These are phyloP conservation scores for Isabelozyma pseudorhagii DNA, from an alignment of 805 yeast species.

Conservation along the genomic window DNA sequence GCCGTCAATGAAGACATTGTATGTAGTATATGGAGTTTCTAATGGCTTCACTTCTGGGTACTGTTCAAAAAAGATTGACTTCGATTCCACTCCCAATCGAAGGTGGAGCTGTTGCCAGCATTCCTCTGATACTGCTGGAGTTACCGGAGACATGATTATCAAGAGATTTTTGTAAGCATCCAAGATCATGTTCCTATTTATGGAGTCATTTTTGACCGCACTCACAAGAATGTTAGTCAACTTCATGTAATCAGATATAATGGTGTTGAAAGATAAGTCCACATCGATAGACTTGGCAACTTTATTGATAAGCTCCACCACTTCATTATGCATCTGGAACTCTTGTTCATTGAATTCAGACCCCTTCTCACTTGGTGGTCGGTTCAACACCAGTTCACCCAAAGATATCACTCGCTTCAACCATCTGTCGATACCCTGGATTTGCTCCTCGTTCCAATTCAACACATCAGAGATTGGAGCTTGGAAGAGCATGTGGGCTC, in stretches of 20 bases:
- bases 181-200: slow-evolving; percentile 41
- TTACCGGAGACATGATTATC: slow-evolving; percentile 70
- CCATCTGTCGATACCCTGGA: slow-evolving; percentile 89
- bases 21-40: slow-evolving; percentile 39
- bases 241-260: slow-evolving; percentile 88
- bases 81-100: slow-evolving; percentile 27
- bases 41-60: slow-evolving; percentile 61
- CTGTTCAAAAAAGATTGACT: slow-evolving; percentile 50
- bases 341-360: slow-evolving; percentile 41
- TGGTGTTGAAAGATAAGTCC: slow-evolving; percentile 71
- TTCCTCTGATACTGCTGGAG: slow-evolving; percentile 83
- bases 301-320: slow-evolving; percentile 44
- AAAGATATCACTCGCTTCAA: slow-evolving; percentile 51
- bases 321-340: slow-evolving; percentile 53
- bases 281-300: slow-evolving; percentile 60
- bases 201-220: slow-evolving; percentile 29
- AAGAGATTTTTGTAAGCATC: slow-evolving; percentile 53
- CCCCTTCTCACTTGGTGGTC: background rate
- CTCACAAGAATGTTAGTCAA: slow-evolving; percentile 50
- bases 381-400: background rate
- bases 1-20: slow-evolving; percentile 72
- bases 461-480: slow-evolving; percentile 83
- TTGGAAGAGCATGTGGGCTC: slow-evolving; percentile 90
- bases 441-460: slow-evolving; percentile 87
- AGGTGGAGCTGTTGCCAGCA: slow-evolving; percentile 55